These are phyloP conservation scores for Limtongia smithiae DNA, from an alignment of 805 yeast genomes.

Conservation along the genomic window DNA sequence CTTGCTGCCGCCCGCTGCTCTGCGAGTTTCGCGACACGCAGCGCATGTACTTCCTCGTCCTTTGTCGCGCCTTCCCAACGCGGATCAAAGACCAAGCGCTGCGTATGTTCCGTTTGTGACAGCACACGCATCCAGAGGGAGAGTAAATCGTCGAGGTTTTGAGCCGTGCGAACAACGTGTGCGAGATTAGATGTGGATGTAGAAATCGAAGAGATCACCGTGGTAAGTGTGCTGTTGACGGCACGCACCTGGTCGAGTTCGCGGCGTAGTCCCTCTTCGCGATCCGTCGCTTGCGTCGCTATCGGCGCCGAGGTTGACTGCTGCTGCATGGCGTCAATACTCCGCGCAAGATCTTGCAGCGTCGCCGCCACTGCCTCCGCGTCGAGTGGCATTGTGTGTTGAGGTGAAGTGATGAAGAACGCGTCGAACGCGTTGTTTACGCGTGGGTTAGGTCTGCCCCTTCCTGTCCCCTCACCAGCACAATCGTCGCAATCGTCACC, in stretches of 20 bases:
- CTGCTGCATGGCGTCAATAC: slow-evolving; percentile 7
- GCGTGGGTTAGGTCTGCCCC: no score
- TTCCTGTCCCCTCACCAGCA: slow-evolving; percentile 2
- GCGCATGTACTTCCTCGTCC: slow-evolving; percentile 32
- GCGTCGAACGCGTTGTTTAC: background rate
- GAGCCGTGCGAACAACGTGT: slow-evolving; percentile 27
- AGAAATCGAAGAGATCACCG: background rate
- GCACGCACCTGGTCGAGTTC: slow-evolving; percentile 22
- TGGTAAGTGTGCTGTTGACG: slow-evolving; percentile 6
- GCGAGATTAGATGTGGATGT: no score
- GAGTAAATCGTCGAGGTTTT: slow-evolving; percentile 34
- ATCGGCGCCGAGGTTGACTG: slow-evolving; percentile 5
- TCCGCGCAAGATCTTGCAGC: slow-evolving; percentile 14
- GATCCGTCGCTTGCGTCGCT: background rate
- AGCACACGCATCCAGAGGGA: slow-evolving; percentile 35
- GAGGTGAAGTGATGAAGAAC: background rate
- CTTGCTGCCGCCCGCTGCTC: slow-evolving; percentile 15
- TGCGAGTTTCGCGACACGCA: slow-evolving; percentile 13
- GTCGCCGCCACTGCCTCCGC: slow-evolving; percentile 11
- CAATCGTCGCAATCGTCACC: background rate
- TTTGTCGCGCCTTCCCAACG: slow-evolving; percentile 35
- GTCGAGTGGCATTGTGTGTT: slow-evolving; percentile 10
- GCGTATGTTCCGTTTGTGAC: slow-evolving; percentile 37
- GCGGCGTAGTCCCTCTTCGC: slow-evolving; percentile 13
- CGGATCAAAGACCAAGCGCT: slow-evolving; percentile 29